phyloP scores from a whole-genome alignment of 192 early-diverging fungal species.

The Coemansia sp. region DNA sequence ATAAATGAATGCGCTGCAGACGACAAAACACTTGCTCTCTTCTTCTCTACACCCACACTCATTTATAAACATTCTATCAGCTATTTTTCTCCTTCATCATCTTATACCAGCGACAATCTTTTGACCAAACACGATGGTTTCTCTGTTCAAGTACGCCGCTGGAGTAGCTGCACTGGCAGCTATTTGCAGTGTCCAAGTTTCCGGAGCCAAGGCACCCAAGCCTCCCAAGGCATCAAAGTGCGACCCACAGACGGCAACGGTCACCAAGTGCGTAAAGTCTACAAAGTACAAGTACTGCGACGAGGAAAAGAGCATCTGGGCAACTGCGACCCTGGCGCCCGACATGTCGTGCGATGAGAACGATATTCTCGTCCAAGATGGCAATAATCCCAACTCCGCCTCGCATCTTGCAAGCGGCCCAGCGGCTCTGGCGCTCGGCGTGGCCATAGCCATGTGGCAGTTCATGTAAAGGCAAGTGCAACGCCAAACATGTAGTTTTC shows the following conservation, averaged over 20 bases:
- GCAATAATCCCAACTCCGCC: background rate
- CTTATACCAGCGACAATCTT: background rate
- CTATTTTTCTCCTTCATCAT: background rate
- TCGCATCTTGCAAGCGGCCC: background rate
- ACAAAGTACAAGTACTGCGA: slow-evolving; percentile 1
- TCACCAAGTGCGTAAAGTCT: background rate
- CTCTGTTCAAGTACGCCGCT: background rate
- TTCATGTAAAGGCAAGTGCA: background rate
- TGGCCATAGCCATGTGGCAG: background rate
- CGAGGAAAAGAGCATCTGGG: background rate
- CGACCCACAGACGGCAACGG: background rate
- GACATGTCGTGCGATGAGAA: background rate
- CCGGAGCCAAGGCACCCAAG: background rate
- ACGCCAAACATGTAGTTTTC: no score
- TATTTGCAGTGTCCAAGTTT: background rate
- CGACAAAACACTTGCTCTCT: no score
- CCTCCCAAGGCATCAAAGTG: background rate
- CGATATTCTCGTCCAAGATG: background rate
- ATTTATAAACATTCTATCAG: background rate
- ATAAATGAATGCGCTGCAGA: no score
- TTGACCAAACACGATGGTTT: background rate
- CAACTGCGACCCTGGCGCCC: background rate
- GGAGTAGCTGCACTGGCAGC: background rate
- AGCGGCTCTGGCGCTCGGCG: background rate
- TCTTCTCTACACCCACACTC: no score